Base-by-base conservation (phyloP, 169 alveolate species). In the Cyclospora cayetanensis region DNA sequence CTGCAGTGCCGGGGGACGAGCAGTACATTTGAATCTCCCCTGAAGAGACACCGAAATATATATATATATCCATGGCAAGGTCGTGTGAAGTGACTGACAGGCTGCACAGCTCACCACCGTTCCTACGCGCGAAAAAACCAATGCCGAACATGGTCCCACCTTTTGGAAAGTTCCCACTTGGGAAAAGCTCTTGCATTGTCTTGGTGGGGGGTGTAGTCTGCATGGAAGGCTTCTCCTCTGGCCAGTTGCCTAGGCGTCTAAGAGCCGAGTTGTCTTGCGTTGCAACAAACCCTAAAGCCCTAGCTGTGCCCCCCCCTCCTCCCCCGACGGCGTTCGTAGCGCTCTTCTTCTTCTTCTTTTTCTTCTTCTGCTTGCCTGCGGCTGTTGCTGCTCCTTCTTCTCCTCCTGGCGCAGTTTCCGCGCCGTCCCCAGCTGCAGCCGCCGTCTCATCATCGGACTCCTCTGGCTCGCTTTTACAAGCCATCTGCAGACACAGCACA, bases 181-280 rank as follows among this genome's bases (percentile, higher is more conserved):
- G 90, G 84, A 68, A 96, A 41, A 96, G 90, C 68, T 93, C 68
- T 34, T 94, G 95, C 22, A 96, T 91, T n/a, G 97, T 96, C 27
- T 94, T 79, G n/a, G 96, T 94, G 37, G 97, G 95, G 5, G 97
- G 97, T 52, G 29, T 86, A 11, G 97, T 96, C 79, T 96, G 97
- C 46, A 88, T 66, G 18, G 94, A 93, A 27, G 86, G 89, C 74
- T 92, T 95, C 25, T 85, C 63, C 34, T 90, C 91, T 1, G 94
- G 95, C 97, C 97, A 96, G 91, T 92, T 93, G 31, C 94, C 93
- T 66, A 96, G 70, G 46, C 88, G 90, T 65, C 97, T 85, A 39
- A 96, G 92, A 72, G 74, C 93, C 25, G 94, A 72, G 90, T 94
- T 94, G 91, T 95, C 93, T 91, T 96, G 97, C 35, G 94, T 96